Evolutionary conservation across 2,329 filamentous ascomycete genomes (phyloP), one percentile per base, ranked within the genome.

Genomic region (Pseudogymnoascus sp.): DNA sequence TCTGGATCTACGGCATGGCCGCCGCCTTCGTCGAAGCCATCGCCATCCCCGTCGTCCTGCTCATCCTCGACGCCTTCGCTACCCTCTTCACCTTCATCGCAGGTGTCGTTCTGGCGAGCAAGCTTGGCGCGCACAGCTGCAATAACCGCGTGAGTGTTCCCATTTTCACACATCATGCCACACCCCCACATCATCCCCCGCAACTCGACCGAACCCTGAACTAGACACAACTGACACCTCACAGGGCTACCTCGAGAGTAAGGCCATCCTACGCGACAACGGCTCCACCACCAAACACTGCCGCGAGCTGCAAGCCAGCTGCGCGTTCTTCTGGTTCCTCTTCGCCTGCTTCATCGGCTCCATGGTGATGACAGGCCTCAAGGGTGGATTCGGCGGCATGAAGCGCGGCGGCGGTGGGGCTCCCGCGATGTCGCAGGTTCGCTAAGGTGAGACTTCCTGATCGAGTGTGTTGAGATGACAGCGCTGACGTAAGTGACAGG

Each of bases 321-420:
- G 84, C 35, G 88, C 84, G 38, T 93, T 93, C 78, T 81, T 91
- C 76, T 93, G 88, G 88, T 92, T 93, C 77, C 82, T 90, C 59
- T 90, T 88, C 73, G 81, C 78, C 40, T 79, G 82, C 26, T 89
- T 88, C 71, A 76, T 79, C 28, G 85, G 78, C 3, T 81, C 81
- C 41, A 73, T 86, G 50, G 78, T 84, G 71, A 80, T 89, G 66
- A 76, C 81, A 62, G 37, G 16, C n/a, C 19, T 60, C 19, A 37
- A 60, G 24, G 59, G 59, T 37, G 33, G 33, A 37, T 73, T 85
- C 70, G 76, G 78, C 65, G 80, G 81, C 64, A 62, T 24, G 46
- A 61, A 35, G 22, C 80, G 84, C 41, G 76, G 84, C 43, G 76
- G 75, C 63, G 46, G 46, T 33, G 76, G 79, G 56, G 75, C 73